These are phyloP conservation scores for Parastagonospora avenae DNA, from an alignment of 2,329 filamentous ascomycete species.

Conservation along the genomic window DNA sequence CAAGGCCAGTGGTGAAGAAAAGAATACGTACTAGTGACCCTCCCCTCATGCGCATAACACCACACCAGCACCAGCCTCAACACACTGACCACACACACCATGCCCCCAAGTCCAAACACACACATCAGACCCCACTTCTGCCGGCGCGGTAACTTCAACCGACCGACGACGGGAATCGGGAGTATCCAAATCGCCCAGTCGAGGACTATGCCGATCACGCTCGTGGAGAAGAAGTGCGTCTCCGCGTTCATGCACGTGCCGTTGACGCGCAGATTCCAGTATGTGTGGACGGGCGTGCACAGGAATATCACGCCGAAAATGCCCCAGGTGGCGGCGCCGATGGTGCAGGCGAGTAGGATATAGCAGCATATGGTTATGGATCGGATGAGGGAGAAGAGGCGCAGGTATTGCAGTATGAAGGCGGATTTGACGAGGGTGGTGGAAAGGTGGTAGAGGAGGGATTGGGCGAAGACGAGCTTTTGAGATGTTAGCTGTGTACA, in stretches of 20 bases:
- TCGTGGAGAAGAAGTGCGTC: slow-evolving; percentile 30
- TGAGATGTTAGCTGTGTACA: neutral
- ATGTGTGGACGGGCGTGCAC: slow-evolving; percentile 31
- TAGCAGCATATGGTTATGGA: slow-evolving; percentile 18
- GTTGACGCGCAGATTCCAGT: slow-evolving; percentile 24
- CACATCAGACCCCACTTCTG: slow-evolving; percentile 40
- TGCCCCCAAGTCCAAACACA: slow-evolving; percentile 45
- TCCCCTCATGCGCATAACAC: slow-evolving; percentile 15
- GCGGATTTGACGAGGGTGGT: slow-evolving; percentile 41
- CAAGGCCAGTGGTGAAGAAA: too few species aligned
- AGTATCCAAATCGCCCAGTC: slow-evolving; percentile 40
- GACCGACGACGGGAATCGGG: slow-evolving; percentile 36
- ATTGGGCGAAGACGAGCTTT: slow-evolving; percentile 39
- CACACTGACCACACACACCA: slow-evolving; percentile 41
- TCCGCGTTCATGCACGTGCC: slow-evolving; percentile 33
- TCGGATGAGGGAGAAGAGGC: slow-evolving; percentile 24
- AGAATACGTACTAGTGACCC: slow-evolving; percentile 29
- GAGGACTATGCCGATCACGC: slow-evolving; percentile 33
- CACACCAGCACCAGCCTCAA: slow-evolving; percentile 35
- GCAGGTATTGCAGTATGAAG: slow-evolving; percentile 39
- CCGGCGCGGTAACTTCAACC: slow-evolving; percentile 35
- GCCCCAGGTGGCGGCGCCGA: slow-evolving; percentile 31
- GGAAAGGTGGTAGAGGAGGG: slow-evolving; percentile 37
- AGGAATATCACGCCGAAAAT: slow-evolving; percentile 36
- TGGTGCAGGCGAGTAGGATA: slow-evolving; percentile 18